phyloP scores from a whole-genome alignment of 768 basidiomycete genomes.

The Mycena rosella region DNA sequence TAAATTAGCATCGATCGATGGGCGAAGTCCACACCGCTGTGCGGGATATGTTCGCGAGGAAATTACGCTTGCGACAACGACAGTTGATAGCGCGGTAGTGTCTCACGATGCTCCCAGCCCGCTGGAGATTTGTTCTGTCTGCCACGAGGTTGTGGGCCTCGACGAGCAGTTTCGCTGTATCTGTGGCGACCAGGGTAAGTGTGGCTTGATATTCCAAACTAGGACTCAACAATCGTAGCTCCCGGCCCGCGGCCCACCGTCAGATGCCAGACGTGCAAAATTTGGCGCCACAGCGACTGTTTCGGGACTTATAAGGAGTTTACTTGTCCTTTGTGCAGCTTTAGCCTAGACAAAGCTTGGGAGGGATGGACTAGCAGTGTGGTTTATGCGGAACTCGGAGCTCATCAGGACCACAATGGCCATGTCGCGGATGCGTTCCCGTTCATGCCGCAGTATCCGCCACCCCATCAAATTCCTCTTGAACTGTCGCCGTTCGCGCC shows the following conservation, averaged over 20 bases:
- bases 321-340: neutral
- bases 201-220: neutral
- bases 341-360: too few relatives aligned
- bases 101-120: neutral
- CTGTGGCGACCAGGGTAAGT: neutral
- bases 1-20: neutral
- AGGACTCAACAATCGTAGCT: neutral
- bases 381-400: too few relatives aligned
- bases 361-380: too few relatives aligned
- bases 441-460: too few relatives aligned
- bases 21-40: neutral
- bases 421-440: too few relatives aligned
- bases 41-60: neutral
- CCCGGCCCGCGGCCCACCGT: neutral
- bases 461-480: too few relatives aligned
- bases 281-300: neutral
- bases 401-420: too few relatives aligned
- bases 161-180: neutral
- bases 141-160: neutral
- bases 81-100: neutral
- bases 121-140: neutral
- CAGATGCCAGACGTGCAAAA: neutral
- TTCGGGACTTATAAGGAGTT: neutral
- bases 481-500: too few relatives aligned
- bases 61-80: neutral